Base-by-base conservation (phyloP, 1,284 basidiomycete genomes). In the Xerocomus nothofagi region DNA sequence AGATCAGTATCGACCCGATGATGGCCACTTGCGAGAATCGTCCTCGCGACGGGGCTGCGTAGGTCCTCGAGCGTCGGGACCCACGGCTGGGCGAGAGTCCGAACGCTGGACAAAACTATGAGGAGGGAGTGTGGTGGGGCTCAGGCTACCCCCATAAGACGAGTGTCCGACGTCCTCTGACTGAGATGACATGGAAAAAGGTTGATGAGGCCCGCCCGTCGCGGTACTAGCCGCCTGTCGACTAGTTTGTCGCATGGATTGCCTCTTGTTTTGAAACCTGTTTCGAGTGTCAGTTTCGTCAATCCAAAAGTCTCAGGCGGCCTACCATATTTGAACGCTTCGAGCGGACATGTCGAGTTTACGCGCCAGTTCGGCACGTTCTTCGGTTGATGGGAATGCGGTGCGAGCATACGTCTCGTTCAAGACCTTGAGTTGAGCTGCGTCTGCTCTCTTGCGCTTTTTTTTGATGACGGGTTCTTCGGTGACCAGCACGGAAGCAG, bases 221-320 rank as follows among this genome's bases (percentile, higher is more conserved):
- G 64, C 60, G 39, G 74, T 61, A 50, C 72, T 72, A 6, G 77
- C 74, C 36, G 80, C 73, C 62, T 85, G 81, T 45, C 86, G 82
- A 55, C 80, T 81, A 14, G 82, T 86, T 68, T 88, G 85, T 47
- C 86, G 78, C 81, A 84, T 85, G 15, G 85, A 81, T 65, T 91
- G 88, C 48, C 88, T 76, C 71, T 89, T 89, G 63, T 91, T 91
- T 72, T 91, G 88, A 72, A 91, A 91, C 87, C 87, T 90, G 56
- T 50, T 52, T 54, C 53, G 53, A 38, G 36, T 51, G 48, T 59
- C 55, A 58, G 55, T 30, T 21, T 42, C 50, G 47, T 60, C 47
- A 49, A 63, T 33, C 44, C 50, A 44, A 39, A n/a, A 39, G 37
- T 37, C 47, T 45, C 51, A 47, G 56, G 50, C 37, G 47, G 59